A percentile compares a stretch with the other conserved stretches of the same genome.
These are phyloP conservation scores for Mycoemilia scoparia DNA, from an alignment of 192 early-diverging fungal species.

Conservation along the genomic window DNA sequence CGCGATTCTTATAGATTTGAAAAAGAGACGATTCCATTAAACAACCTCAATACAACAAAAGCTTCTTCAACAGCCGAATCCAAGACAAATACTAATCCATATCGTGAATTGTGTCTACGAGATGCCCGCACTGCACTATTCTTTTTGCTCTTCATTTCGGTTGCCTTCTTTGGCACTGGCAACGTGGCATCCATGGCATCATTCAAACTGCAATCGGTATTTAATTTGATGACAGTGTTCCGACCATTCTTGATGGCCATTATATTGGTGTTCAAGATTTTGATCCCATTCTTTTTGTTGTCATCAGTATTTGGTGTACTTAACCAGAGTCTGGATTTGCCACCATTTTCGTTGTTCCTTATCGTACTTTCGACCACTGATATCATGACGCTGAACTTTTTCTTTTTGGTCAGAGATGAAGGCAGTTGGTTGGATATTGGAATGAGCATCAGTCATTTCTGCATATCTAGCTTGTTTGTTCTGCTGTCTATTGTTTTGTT, in stretches of 20 bases:
- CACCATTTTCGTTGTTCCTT: constrained; percentile 73
- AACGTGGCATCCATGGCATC: constrained; percentile 76
- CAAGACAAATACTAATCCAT: too few relatives aligned
- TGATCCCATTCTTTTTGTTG: constrained; percentile 88
- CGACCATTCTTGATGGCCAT: constrained; percentile 77
- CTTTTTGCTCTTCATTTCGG: constrained; percentile 80
- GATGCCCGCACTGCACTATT: constrained; percentile 46
- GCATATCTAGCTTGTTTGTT: constrained; percentile 80
- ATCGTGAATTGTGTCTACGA: constrained; percentile 27
- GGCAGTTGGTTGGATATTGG: constrained; percentile 96
- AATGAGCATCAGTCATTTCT: constrained; percentile 87
- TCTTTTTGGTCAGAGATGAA: constrained; percentile 78
- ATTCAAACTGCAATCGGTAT: constrained; percentile 77
- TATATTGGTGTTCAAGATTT: constrained; percentile 70
- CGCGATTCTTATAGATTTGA: too few relatives aligned
- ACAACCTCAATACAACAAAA: too few relatives aligned
- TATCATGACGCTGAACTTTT: constrained; percentile 91
- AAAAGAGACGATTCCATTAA: too few relatives aligned
- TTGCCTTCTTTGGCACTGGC: constrained; percentile 92
- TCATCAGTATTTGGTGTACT: constrained; percentile 69
- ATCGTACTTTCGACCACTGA: constrained; percentile 75
- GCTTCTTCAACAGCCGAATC: too few relatives aligned
- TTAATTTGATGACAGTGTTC: constrained; percentile 77
- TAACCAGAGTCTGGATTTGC: constrained; percentile 52
- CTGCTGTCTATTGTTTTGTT: constrained; percentile 83